A percentile compares a stretch with the other conserved stretches of the same genome.
Evolutionary conservation across 2,329 filamentous ascomycete species (phyloP).

Genomic region (Chrysosporium queenslandicum): DNA sequence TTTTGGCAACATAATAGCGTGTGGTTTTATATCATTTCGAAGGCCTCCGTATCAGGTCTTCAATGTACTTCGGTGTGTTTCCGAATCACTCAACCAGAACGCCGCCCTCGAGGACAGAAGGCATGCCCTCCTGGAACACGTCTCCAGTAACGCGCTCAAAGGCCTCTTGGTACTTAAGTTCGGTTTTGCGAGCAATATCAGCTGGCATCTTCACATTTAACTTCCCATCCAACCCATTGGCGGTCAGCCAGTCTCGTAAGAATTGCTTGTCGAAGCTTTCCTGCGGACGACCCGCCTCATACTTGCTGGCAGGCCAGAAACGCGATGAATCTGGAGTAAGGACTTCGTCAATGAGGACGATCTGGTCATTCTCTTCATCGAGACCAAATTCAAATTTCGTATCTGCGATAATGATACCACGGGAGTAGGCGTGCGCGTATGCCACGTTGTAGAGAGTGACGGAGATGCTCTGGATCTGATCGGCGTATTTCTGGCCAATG

Average conservation of each 20-base stretch:
- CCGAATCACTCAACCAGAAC: not conserved
- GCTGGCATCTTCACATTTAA: slow-evolving; percentile 61
- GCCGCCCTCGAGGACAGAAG: slow-evolving; percentile 2
- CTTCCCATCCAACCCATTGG: slow-evolving; percentile 63
- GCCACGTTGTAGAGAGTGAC: slow-evolving; percentile 53
- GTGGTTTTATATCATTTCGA: no score
- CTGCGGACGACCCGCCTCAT: slow-evolving; percentile 63
- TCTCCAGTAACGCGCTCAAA: slow-evolving; percentile 59
- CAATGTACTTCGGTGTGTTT: no score
- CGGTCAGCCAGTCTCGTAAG: slow-evolving; percentile 70
- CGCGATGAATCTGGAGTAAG: slow-evolving; percentile 73
- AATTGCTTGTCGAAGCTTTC: slow-evolving; percentile 84
- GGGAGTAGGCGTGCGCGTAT: slow-evolving; percentile 33
- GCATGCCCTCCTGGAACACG: slow-evolving; percentile 7
- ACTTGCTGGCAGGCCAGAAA: slow-evolving; percentile 72
- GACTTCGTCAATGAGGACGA: slow-evolving; percentile 74
- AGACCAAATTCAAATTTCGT: slow-evolving; percentile 70
- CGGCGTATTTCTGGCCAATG: slow-evolving; percentile 55
- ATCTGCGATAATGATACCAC: slow-evolving; percentile 67
- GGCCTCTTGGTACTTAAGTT: slow-evolving; percentile 63
- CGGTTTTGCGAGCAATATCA: slow-evolving; percentile 59
- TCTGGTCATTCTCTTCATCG: slow-evolving; percentile 53
- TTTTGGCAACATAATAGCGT: no score
- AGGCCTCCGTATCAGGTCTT: no score
- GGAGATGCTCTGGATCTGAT: slow-evolving; percentile 54